These are phyloP conservation scores for Trichosporon sp. DNA, from an alignment of 1,284 basidiomycete genomes.

Conservation along the genomic window DNA sequence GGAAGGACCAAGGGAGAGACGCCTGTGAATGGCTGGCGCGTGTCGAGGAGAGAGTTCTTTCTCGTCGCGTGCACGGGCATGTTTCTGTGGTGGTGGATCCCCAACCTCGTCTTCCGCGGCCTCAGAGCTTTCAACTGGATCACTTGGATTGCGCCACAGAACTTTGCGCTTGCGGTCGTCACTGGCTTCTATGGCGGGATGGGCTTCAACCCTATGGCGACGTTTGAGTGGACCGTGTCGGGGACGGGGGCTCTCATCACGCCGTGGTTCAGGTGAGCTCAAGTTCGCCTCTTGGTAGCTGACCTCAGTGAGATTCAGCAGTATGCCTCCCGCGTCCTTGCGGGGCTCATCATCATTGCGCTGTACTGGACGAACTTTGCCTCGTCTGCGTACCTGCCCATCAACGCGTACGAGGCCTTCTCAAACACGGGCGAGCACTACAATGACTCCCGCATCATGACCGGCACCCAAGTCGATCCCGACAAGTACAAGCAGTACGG, in stretches of 20 bases:
- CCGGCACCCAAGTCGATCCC: slow-evolving; percentile 39
- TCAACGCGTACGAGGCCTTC: slow-evolving; percentile 39
- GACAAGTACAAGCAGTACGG: slow-evolving; percentile 46
- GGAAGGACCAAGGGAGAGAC: neutral
- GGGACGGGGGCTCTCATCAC: slow-evolving; percentile 3
- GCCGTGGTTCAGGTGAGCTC: slow-evolving; percentile 4
- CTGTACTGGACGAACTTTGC: slow-evolving; percentile 15
- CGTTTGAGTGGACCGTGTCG: slow-evolving; percentile 37
- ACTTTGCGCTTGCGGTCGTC: slow-evolving; percentile 28
- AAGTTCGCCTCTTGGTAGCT: no score
- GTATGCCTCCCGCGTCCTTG: neutral
- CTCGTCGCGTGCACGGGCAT: slow-evolving; percentile 14
- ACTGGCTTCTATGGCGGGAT: slow-evolving; percentile 38
- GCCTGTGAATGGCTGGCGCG: neutral
- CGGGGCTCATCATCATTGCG: slow-evolving; percentile 19
- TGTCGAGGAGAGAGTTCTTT: slow-evolving; percentile 11
- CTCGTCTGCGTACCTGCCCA: slow-evolving; percentile 39
- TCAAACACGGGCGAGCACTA: slow-evolving; percentile 42
- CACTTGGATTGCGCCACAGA: slow-evolving; percentile 61
- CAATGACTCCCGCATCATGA: slow-evolving; percentile 51
- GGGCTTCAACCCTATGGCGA: slow-evolving; percentile 45
- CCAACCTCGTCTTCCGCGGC: slow-evolving; percentile 52
- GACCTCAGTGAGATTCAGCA: neutral
- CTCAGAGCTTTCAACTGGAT: slow-evolving; percentile 64
- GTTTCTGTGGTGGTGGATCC: slow-evolving; percentile 48